Evolutionary conservation across 768 basidiomycete genomes (phyloP), one percentile per base, ranked within the genome.

Genomic region (Collybia mongolica): DNA sequence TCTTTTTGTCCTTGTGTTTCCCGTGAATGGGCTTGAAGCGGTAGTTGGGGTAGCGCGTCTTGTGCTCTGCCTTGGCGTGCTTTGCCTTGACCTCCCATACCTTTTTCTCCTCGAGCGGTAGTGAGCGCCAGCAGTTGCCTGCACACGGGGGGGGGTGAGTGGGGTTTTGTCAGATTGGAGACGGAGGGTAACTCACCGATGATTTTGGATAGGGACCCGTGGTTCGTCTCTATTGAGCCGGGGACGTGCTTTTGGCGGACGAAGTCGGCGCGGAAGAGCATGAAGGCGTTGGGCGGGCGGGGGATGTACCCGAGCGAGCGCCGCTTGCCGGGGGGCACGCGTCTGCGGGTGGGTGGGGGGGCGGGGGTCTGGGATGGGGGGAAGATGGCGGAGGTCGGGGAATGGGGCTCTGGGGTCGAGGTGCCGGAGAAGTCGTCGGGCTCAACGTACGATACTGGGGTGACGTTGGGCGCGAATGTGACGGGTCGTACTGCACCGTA

Each of bases 271-370:
- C 89, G 81, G 74, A 91, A 92, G 56, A 92, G 77, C 74, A 92
- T 92, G 73, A 91, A 92, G 7, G 89, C 89, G 54, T 92, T 92
- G 5, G 89, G 86, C 1, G 89, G 89, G 18, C 89, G 80, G 2
- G 89, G 89, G 43, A 92, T 87, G 62, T 92, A 88, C 12, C 71
- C 82, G 51, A 67, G 76, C 55, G 70, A 73, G 45, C 77, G 75
- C 41, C 83, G 77, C 71, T 84, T 87, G 52, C 80, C 82, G 0
- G 81, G 83, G 1, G 83, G 83, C 2, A 63, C 69, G 0, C 82
- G 77, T 54, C 77, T 70, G 41, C 79, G 72, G 0, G 75, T 58
- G 2, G 72, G 65, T 0, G 72, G 59, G 9, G 71, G 69, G 0
- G 72, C 61, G 0, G 76, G 73, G 0, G 65, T 60, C 15, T 72